Evolutionary conservation across 192 early-diverging fungal genomes (phyloP), one percentile per base, ranked within the genome.

Genomic region (Linnemannia exigua): DNA sequence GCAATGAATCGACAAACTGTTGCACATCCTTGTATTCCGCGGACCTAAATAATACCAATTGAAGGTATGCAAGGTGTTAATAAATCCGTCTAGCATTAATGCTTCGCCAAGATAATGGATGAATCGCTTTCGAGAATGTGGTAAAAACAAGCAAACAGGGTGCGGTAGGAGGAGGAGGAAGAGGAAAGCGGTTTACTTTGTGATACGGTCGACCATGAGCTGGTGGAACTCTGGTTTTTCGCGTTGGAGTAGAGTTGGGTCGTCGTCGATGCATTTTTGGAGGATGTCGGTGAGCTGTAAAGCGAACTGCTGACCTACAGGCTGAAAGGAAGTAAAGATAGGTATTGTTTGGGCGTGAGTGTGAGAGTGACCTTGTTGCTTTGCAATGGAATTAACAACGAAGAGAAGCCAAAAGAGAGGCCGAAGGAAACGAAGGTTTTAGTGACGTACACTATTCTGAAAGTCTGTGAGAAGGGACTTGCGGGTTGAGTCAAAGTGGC

Each of bases 151-250:
- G 8, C 25, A 25, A 12, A 63, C 9, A 5, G 8, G 12, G 25
- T 11, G 12, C 25, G 17, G 52, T 8, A 54, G 52, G 22, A 25
- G 22, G 20, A 25, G n/a, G 22, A n/a, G 1, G 50, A 11, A n/a
- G 8, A n/a, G 52, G 5, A 5, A 28, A 37, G 20, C 48, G 15
- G 47, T 44, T 67, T 86, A 86, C 84, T 86, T 86, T 73, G 74
- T 77, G 51, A 86, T 86, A 58, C 75, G 84, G 8, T 86, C 84
- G 31, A 80, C 78, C 84, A 86, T 86, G 36, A 77, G 58, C 38
- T 80, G 77, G 79, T 86, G 84, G 69, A 86, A 86, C 20, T 86
- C 84, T 41, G 84, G 76, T 70, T 78, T 79, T 35, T 86, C 84
- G 47, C 84, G 84, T 31, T 80, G 78, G 19, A 86, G 79, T 51